These are phyloP conservation scores for Fusarium sp. DNA, from an alignment of 2,329 filamentous ascomycete genomes.

Conservation along the genomic window DNA sequence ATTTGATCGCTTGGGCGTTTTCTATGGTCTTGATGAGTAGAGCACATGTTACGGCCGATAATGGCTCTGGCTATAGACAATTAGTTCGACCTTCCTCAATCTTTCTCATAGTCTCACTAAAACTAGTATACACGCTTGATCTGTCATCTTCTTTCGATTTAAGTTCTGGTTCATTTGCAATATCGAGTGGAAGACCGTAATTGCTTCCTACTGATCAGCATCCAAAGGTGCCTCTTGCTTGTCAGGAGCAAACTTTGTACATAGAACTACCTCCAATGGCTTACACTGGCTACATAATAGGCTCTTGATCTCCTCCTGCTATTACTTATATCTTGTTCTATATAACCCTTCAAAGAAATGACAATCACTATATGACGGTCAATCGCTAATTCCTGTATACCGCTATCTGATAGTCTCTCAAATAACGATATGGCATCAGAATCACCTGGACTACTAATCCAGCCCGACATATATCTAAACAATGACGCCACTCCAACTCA, in stretches of 20 bases:
- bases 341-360: too few species aligned
- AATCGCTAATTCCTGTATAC: neutral
- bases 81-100: neutral
- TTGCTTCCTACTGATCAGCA: too few species aligned
- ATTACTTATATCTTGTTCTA: too few species aligned
- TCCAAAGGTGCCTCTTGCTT: too few species aligned
- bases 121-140: neutral
- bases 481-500: neutral
- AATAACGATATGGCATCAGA: neutral
- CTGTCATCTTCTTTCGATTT: too few species aligned
- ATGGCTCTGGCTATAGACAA: neutral
- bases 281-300: too few species aligned
- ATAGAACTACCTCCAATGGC: too few species aligned
- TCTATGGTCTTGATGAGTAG: neutral
- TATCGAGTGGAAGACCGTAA: too few species aligned
- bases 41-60: neutral
- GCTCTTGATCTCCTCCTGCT: too few species aligned
- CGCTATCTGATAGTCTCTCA: neutral
- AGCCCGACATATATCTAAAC: neutral
- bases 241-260: too few species aligned
- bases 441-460: neutral
- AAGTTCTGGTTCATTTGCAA: too few species aligned
- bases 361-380: too few species aligned
- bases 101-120: neutral
- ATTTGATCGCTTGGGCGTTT: neutral